Evolutionary conservation across 768 basidiomycete species (phyloP).

Genomic region (Psilocybe subaeruginosa): DNA sequence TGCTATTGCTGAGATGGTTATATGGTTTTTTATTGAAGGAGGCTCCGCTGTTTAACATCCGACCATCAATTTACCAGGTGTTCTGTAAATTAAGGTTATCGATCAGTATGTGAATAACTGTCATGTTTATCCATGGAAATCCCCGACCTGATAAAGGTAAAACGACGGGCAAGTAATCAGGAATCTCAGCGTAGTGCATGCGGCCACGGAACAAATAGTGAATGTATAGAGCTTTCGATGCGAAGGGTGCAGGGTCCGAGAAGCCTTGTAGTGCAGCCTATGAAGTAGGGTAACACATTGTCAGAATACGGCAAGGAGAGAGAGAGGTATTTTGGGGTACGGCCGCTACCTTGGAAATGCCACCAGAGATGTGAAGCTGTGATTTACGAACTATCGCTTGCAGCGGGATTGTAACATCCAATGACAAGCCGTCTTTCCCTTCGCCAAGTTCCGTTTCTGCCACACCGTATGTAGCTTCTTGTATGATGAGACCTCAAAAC

Average conservation of each 20-base stretch:
- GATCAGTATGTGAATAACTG: not conserved
- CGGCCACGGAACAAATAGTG: slow-evolving; percentile 78
- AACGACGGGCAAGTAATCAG: slow-evolving; percentile 69
- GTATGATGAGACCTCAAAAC: slow-evolving; percentile 55
- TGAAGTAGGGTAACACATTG: slow-evolving; percentile 10
- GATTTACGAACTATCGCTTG: slow-evolving; percentile 82
- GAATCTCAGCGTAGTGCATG: slow-evolving; percentile 76
- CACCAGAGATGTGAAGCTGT: slow-evolving; percentile 77
- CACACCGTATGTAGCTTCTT: slow-evolving; percentile 75
- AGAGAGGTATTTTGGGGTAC: slow-evolving; percentile 2
- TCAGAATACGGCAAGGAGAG: slow-evolving; percentile 6
- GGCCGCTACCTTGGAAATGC: slow-evolving; percentile 68
- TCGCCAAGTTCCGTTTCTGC: slow-evolving; percentile 42
- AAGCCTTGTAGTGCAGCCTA: slow-evolving; percentile 85
- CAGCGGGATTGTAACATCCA: slow-evolving; percentile 81
- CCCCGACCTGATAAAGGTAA: slow-evolving; percentile 75
- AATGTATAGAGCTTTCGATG: slow-evolving; percentile 68
- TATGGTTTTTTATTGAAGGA: not conserved
- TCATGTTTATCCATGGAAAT: slow-evolving; percentile 1
- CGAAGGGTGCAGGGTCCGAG: slow-evolving; percentile 80
- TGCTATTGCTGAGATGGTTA: not conserved
- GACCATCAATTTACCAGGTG: slow-evolving; percentile 17
- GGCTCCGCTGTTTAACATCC: not conserved
- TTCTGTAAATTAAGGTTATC: slow-evolving; percentile 15
- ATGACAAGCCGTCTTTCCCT: slow-evolving; percentile 54